Evolutionary conservation across 2,329 filamentous ascomycete species (phyloP).

Genomic region (Leptoxyphium fumago): DNA sequence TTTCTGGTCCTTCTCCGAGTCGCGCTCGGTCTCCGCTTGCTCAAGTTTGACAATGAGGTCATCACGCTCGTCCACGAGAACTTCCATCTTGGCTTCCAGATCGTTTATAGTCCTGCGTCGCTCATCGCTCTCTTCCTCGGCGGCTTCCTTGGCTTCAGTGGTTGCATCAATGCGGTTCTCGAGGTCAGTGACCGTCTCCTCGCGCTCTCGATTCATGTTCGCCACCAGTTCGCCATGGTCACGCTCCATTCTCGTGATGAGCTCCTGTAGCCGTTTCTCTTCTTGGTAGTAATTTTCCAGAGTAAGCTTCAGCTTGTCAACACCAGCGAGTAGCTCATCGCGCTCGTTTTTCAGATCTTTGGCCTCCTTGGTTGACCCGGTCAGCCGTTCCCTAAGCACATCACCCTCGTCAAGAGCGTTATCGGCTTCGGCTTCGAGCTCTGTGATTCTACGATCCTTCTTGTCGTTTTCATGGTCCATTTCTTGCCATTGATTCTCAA

Average conservation of each 20-base stretch:
- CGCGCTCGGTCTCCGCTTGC: slow-evolving; percentile 20
- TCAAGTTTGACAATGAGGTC: slow-evolving; percentile 18
- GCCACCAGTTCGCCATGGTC: slow-evolving; percentile 22
- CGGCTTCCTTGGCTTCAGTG: slow-evolving; percentile 21
- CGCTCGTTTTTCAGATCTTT: slow-evolving; percentile 13
- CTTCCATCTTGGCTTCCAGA: slow-evolving; percentile 24
- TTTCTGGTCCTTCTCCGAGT: slow-evolving; percentile 18
- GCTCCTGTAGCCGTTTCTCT: slow-evolving; percentile 21
- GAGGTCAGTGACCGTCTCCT: slow-evolving; percentile 21
- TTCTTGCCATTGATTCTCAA: slow-evolving; percentile 23
- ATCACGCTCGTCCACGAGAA: slow-evolving; percentile 24
- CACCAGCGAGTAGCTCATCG: slow-evolving; percentile 20
- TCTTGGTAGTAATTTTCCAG: slow-evolving; percentile 26
- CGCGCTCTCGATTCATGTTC: slow-evolving; percentile 26
- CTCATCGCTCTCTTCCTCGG: slow-evolving; percentile 25
- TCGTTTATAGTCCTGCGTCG: slow-evolving; percentile 25
- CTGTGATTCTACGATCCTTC: slow-evolving; percentile 22
- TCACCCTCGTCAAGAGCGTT: slow-evolving; percentile 16
- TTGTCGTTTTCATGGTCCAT: slow-evolving; percentile 24
- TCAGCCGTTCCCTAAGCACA: slow-evolving; percentile 10
- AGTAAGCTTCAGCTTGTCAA: slow-evolving; percentile 23
- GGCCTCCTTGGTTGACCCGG: slow-evolving; percentile 10
- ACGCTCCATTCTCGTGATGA: slow-evolving; percentile 26
- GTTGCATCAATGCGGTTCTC: slow-evolving; percentile 24
- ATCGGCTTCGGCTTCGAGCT: slow-evolving; percentile 23